Base-by-base conservation (phyloP, 2,329 filamentous ascomycete species). In the Cladosporium austrohemisphaericum region DNA sequence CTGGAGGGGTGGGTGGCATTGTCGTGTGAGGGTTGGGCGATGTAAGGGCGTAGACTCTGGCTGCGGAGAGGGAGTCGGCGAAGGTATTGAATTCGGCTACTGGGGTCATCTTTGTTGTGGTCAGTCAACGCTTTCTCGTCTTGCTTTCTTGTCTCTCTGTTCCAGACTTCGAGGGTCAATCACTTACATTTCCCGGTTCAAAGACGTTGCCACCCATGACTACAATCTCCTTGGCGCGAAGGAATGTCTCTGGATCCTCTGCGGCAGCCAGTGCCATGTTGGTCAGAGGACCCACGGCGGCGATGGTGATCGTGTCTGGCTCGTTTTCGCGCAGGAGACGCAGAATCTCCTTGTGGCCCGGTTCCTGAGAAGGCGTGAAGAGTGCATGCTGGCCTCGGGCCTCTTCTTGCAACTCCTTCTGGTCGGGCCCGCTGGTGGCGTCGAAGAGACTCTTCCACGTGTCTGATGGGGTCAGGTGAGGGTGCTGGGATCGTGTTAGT, bases 51-150 rank as follows among this genome's bases (percentile, higher is more conserved):
- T 74, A 76, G 26, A 77, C 60, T 35, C 73, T 66, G 1, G 74
- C 74, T 6, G 72, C 69, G 23, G 74, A 74, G 45, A 75, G 61
- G 40, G 68, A 67, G 55, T 98, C 94, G 51, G 93, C 91, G 63
- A 89, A 95, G 50, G 86, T 86, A 74, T 98, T 98, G 79, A 98
- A 98, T 67, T 98, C 93, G 55, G 88, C 89, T 10, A 85, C 80
- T 1, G 93, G 92, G 0, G 80, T 84, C 57, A 84, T 78, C 73
- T 76, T 67, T 5, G 53, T 71, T 71, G 45, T 20, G 26, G 62
- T 67, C 54, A 66, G 67, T 50, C 18, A 50, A 31, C 29, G 31
- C 22, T 18, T n/a, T 19, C 23, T 41, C 29, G 29, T 25, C 10
- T 41, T 36, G n/a, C 5, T 36, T 13, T 45, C n/a, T n/a, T n/a